Percentiles rank a stretch among this genome's conserved stretches.
phyloP scores from a whole-genome alignment of 139 green algal species.

The Monoraphidium neglectum region DNA sequence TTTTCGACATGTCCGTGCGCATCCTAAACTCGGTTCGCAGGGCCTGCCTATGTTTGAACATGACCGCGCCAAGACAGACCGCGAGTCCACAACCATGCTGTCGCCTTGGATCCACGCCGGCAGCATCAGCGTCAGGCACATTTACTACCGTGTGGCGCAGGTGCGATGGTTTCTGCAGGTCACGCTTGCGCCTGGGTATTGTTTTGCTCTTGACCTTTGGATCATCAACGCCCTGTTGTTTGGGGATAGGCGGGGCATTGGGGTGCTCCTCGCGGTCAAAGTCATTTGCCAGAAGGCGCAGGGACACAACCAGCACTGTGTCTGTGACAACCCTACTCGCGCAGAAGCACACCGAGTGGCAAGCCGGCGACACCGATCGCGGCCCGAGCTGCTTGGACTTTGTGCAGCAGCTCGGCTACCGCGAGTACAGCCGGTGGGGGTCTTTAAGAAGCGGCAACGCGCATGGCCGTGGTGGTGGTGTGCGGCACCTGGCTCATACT shows the following conservation, averaged over 20 bases:
- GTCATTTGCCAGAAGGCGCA: no score
- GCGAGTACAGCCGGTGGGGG: slow-evolving; percentile 78
- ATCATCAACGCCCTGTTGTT: no score
- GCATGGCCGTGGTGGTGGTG: no score
- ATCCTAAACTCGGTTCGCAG: neutral
- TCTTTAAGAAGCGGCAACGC: neutral
- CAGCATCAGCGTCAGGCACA: slow-evolving; percentile 74
- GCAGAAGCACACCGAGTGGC: slow-evolving; percentile 35
- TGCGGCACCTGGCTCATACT: no score
- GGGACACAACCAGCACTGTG: no score
- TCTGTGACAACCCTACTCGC: neutral
- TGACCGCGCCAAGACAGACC: slow-evolving; percentile 81
- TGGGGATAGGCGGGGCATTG: no score
- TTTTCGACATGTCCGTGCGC: no score
- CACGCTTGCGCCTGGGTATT: no score
- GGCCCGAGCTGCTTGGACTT: slow-evolving; percentile 66
- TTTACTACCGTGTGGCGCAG: slow-evolving; percentile 63
- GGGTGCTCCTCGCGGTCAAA: no score
- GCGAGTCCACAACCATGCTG: slow-evolving; percentile 78
- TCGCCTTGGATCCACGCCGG: slow-evolving; percentile 95
- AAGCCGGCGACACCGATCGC: slow-evolving; percentile 21
- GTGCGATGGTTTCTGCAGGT: neutral
- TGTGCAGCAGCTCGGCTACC: slow-evolving; percentile 84
- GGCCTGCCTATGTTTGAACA: slow-evolving; percentile 67
- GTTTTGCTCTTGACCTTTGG: no score